Evolutionary conservation across 345 rosid species (phyloP).

Genomic region (Balakata baccata): DNA sequence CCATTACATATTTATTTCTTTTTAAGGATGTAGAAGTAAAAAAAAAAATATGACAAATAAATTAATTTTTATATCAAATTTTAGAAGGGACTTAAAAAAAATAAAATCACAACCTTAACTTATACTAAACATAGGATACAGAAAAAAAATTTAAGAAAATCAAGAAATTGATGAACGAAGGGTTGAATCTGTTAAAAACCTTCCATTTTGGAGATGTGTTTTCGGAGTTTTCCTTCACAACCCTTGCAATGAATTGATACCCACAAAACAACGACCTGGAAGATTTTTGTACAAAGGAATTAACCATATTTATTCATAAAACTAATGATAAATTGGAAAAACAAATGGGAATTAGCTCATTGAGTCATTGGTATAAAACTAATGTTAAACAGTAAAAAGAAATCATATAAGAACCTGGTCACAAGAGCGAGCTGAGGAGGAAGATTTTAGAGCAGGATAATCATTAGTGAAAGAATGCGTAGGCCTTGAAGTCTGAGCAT

Average conservation of each 20-base stretch:
- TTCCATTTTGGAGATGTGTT: conserved; percentile 91
- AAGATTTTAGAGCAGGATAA: conserved; percentile 21
- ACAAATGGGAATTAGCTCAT: neutral
- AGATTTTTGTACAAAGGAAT: neutral
- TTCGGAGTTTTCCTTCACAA: conserved; percentile 91
- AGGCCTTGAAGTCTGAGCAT: neutral
- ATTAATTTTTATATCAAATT: too few species aligned
- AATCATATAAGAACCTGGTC: conserved; percentile 46
- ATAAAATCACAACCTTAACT: too few species aligned
- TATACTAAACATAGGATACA: too few species aligned
- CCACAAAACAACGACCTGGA: conserved; percentile 78
- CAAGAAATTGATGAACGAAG: too few species aligned
- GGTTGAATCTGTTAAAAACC: conserved; percentile 29
- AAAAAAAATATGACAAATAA: neutral
- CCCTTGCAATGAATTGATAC: conserved; percentile 96
- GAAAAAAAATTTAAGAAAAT: too few species aligned
- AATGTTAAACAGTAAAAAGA: too few species aligned
- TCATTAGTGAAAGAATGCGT: too few species aligned
- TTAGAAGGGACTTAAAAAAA: too few species aligned
- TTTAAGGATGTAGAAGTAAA: neutral
- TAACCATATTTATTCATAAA: neutral
- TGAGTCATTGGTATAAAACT: too few species aligned
- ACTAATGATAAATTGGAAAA: neutral
- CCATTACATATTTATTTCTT: too few species aligned
- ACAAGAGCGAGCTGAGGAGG: conserved; percentile 41